Evolutionary conservation across 345 rosid genomes (phyloP), one percentile per base, ranked within the genome.

Genomic region (Aegle marmelos): DNA sequence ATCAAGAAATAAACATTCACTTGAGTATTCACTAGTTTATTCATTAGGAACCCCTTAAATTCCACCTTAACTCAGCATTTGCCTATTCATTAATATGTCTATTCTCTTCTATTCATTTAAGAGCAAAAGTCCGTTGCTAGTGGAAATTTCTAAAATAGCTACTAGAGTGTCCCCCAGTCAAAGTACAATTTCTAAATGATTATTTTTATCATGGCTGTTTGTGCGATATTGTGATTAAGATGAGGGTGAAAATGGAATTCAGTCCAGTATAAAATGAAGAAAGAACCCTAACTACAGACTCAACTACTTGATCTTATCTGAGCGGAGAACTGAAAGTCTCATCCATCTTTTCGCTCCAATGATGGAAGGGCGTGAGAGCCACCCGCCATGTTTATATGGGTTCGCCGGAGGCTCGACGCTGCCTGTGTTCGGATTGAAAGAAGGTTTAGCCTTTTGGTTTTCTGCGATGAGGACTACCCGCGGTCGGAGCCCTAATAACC

Each of bases 221-320:
- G 31, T 59, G 61, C 63, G 36, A 48, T 57, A 37, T 30, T 30
- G 28, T 5, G 39, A 17, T 36, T 19, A 63, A 10, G 58, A 39
- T 4, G 70, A 75, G 70, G 78, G 78, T 56, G 7, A 63, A 75
- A 63, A 21, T 75, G 78, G 78, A 63, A 75, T 62, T 75, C 9
- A 48, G n/a, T 19, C 2, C 0, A 37, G 0, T 48, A 75, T 75
- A 75, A 75, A 62, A 30, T 0, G 7, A 6, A 28, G 22, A 13
- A 27, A 64, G 70, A n/a, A 64, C 41, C 41, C 41, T 37, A 37
- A 1, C 0, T 0, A 27, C 2, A 10, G 11, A 31, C 39, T 31
- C 68, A 83, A 4, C 81, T 85, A 91, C 98, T 92, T 91, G 97
- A 93, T 91, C 97, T 90, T 93, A 91, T 91, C 96, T 67, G 98